Evolutionary conservation across 2,329 filamentous ascomycete species (phyloP).

Genomic region (Colletotrichum lindemuthianum): DNA sequence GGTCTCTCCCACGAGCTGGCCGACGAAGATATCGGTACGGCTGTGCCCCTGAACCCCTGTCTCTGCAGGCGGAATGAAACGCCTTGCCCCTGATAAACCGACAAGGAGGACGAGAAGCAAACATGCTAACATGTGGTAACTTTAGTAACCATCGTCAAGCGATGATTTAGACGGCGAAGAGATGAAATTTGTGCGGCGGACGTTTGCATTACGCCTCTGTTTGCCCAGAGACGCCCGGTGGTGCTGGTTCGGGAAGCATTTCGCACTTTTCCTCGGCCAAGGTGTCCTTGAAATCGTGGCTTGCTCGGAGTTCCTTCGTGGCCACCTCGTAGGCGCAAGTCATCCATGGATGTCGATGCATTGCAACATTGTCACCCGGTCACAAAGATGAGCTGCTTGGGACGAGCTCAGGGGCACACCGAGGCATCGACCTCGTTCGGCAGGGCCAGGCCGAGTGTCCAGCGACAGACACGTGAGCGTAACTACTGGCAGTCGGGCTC

Average conservation of each 20-base stretch:
- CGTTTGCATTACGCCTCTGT: conserved; percentile 16
- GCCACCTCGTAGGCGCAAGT: no score
- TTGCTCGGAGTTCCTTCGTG: no score
- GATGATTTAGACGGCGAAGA: conserved; percentile 54
- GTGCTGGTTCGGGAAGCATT: neutral
- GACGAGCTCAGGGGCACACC: no score
- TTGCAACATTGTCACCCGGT: no score
- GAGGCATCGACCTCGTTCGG: no score
- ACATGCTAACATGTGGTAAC: conserved; percentile 40
- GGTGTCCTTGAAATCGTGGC: no score
- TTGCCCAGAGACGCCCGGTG: conserved; percentile 6
- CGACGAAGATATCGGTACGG: conserved; percentile 95
- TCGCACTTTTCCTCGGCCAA: no score
- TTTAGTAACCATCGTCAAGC: conserved; percentile 70
- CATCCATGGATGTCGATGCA: no score
- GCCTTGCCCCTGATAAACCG: neutral
- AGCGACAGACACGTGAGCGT: neutral
- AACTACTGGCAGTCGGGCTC: conserved; percentile 17
- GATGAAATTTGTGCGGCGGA: conserved; percentile 15
- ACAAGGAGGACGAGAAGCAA: conserved; percentile 1
- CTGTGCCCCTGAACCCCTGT: neutral
- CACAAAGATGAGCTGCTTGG: no score
- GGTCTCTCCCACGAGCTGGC: conserved; percentile 90
- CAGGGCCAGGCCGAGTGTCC: no score
- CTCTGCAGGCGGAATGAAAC: neutral